Conservation (phyloP, 2,329 filamentous ascomycete species). For the Fusarium austroafricanum region DNA sequence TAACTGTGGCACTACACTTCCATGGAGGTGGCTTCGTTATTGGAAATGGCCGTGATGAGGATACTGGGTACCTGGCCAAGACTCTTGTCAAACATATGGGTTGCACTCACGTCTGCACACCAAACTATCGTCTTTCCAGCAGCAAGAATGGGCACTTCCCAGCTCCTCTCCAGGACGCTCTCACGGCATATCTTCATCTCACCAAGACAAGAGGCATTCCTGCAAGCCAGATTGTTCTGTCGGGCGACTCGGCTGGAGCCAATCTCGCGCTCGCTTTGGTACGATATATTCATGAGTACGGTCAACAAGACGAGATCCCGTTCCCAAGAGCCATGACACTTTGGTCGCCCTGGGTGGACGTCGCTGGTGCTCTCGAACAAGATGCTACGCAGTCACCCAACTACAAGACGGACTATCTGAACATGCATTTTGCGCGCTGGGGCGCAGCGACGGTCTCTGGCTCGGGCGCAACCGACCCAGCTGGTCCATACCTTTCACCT, state of each 20-base stretch:
- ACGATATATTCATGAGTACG: constrained; percentile 36
- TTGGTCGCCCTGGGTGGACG: constrained; percentile 40
- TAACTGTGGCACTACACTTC: constrained; percentile 33
- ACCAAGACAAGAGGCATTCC: constrained; percentile 24
- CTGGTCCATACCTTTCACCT: constrained; percentile 32
- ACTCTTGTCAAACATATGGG: constrained; percentile 31
- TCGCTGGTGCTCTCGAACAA: constrained; percentile 32
- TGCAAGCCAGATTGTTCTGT: constrained; percentile 29
- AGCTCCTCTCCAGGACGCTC: constrained; percentile 36
- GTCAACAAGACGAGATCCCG: constrained; percentile 21
- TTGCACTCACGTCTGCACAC: constrained; percentile 39
- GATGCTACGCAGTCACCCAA: constrained; percentile 31
- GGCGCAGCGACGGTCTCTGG: constrained; percentile 33
- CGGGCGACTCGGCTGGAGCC: constrained; percentile 36
- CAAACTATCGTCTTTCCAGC: constrained; percentile 38
- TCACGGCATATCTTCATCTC: constrained; percentile 30
- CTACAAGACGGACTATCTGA: constrained; percentile 40
- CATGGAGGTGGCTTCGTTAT: constrained; percentile 39
- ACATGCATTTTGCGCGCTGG: constrained; percentile 34
- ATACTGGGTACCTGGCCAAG: constrained; percentile 31
- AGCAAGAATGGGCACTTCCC: constrained; percentile 34
- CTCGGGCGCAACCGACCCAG: constrained; percentile 24
- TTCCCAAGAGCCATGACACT: constrained; percentile 32
- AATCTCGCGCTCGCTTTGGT: constrained; percentile 34
- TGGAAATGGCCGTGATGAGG: constrained; percentile 37